Base-by-base conservation (phyloP, 2,329 filamentous ascomycete species). In the Zymoseptoria passerinii region DNA sequence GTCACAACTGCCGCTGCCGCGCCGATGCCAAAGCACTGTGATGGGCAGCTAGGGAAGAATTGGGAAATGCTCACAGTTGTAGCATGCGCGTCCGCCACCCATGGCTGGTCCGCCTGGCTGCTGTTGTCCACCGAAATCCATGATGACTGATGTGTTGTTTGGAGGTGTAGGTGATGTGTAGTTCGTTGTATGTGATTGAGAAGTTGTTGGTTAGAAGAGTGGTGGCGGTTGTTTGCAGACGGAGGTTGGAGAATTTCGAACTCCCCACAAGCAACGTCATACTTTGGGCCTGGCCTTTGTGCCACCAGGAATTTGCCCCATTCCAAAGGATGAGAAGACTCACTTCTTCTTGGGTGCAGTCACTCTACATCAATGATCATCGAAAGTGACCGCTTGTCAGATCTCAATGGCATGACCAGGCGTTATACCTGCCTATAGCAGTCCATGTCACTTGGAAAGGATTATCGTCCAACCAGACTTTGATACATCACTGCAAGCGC, bases 11-110 rank as follows among this genome's bases (percentile, higher is more conserved):
- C 50, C 23, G 16, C 40, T 19, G 48, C 27, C 27, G 44, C 49
- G 28, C 28, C 27, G 27, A 51, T 52, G 49, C 50, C 48, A 50
- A 23, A 20, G 19, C 27, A 51, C 23, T 51, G 23, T 54, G 53
- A 48, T 52, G 55, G 35, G 48, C 48, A 53, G 48, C 48, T 48
- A 23, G 52, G 50, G 28, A 48, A 54, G 48, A 53, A 48, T 28
- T 29, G n/a, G 51, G 23, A 55, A 52, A 44, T 51, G 80, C 79
- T 75, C 70, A 82, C 81, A 83, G 73, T 82, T 83, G 73, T 81
- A 83, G 75, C 81, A 83, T 67, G 78, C 79, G 72, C 80, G 79
- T 65, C 74, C 74, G 66, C 75, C 76, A 62, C 64, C 65, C 63
- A 73, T 60, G 59, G 63, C 59, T 40, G 63, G 58, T 58, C 60